These are phyloP conservation scores for Mycena olivaceomarginata DNA, from an alignment of 768 basidiomycete genomes.

Conservation along the genomic window DNA sequence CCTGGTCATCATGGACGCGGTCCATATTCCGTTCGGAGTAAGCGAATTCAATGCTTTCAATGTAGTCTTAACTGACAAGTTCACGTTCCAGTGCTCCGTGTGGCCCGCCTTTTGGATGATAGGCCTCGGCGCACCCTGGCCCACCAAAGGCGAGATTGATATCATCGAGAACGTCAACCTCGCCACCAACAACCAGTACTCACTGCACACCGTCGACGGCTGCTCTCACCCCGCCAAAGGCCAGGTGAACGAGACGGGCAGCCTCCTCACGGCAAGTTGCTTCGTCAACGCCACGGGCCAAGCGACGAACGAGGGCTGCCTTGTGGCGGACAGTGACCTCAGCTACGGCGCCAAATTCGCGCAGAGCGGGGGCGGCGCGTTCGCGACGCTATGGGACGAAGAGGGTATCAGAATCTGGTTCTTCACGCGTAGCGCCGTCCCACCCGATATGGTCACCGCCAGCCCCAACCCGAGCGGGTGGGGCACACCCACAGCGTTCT, in stretches of 20 bases:
- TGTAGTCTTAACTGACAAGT: not conserved
- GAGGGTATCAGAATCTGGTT: conserved; percentile 63
- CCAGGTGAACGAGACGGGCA: conserved; percentile 48
- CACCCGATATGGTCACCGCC: conserved; percentile 72
- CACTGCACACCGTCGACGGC: conserved; percentile 60
- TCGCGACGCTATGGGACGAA: conserved; percentile 73
- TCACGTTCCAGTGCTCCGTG: conserved; percentile 14
- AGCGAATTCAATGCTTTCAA: not conserved
- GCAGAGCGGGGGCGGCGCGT: conserved; percentile 72
- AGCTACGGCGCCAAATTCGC: conserved; percentile 49
- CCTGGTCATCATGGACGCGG: conserved; percentile 39
- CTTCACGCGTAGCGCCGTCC: conserved; percentile 72
- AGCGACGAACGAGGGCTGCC: conserved; percentile 48
- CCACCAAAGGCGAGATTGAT: conserved; percentile 49
- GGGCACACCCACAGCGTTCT: conserved; percentile 75
- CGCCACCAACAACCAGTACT: conserved; percentile 70
- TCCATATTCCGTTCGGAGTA: conserved; percentile 43
- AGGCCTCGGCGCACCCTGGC: conserved; percentile 54
- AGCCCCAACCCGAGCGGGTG: conserved; percentile 74
- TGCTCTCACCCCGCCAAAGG: conserved; percentile 45
- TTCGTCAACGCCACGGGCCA: conserved; percentile 34
- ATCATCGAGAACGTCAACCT: conserved; percentile 66
- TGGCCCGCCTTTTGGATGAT: conserved; percentile 14
- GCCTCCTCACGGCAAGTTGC: conserved; percentile 44
- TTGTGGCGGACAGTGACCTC: conserved; percentile 50